phyloP scores from a whole-genome alignment of 139 green algal genomes.

The Trebouxia sp. region DNA sequence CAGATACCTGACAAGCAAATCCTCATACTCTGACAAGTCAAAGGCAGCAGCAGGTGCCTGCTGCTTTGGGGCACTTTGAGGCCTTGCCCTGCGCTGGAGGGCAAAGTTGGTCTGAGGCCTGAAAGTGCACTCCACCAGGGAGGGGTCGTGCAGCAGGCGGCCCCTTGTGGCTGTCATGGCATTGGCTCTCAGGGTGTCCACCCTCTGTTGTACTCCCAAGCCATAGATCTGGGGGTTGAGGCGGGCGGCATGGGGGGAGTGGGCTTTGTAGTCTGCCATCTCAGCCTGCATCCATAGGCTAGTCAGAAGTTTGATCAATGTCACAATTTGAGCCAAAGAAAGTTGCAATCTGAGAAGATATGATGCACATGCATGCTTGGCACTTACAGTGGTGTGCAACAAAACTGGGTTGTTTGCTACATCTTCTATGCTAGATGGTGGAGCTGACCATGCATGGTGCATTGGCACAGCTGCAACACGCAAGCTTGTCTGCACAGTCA shows the following conservation, averaged over 20 bases:
- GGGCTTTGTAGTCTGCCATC: neutral
- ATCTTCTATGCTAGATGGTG: no score
- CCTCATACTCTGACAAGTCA: constrained; percentile 24
- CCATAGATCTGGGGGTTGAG: constrained; percentile 29
- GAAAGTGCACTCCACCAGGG: constrained; percentile 39
- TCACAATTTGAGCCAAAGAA: no score
- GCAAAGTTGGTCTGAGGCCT: constrained; percentile 34
- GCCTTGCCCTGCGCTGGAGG: neutral
- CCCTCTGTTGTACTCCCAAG: constrained; percentile 1
- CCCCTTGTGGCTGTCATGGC: neutral
- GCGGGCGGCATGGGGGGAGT: neutral
- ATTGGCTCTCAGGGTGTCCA: constrained; percentile 1
- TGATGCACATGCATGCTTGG: no score
- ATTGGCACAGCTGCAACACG: no score
- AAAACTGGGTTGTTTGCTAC: no score
- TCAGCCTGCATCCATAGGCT: constrained; percentile 28
- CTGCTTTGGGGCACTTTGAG: neutral
- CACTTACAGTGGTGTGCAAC: no score
- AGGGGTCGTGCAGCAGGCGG: neutral
- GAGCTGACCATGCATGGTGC: no score
- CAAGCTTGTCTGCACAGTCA: no score
- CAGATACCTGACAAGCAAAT: no score
- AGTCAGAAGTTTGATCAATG: no score
- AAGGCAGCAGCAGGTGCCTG: constrained; percentile 21
- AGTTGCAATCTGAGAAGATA: no score